These are phyloP conservation scores for Psidium friedrichsthalianum DNA, from an alignment of 345 rosid species.

Conservation along the genomic window DNA sequence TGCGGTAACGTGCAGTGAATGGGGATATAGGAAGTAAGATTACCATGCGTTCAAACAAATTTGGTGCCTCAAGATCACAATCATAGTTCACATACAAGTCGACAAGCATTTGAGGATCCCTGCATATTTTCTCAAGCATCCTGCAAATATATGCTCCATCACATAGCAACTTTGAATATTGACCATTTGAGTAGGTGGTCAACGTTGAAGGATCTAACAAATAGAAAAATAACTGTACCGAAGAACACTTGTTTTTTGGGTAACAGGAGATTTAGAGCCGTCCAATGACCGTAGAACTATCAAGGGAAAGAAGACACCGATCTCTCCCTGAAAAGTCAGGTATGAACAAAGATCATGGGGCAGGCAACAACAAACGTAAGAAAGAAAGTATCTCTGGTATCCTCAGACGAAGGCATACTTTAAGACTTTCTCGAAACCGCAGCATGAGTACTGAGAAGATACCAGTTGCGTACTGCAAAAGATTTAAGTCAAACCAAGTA, in stretches of 20 bases:
- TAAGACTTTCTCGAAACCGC: slow-evolving; percentile 92
- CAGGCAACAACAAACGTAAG: background rate
- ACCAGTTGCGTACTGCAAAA: slow-evolving; percentile 92
- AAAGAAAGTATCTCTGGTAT: slow-evolving; percentile 6
- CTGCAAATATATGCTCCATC: slow-evolving; percentile 27
- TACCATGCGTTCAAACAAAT: slow-evolving; percentile 98
- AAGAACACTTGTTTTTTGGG: slow-evolving; percentile 83
- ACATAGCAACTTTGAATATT: background rate
- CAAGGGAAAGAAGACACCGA: slow-evolving; percentile 92
- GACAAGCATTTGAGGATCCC: slow-evolving; percentile 95
- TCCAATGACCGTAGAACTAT: slow-evolving; percentile 83
- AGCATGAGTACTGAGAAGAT: slow-evolving; percentile 83
- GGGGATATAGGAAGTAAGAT: background rate
- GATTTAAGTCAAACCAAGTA: slow-evolving; percentile 3
- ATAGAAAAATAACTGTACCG: slow-evolving; percentile 40
- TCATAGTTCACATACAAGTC: slow-evolving; percentile 96
- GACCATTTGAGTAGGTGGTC: background rate
- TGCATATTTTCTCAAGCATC: slow-evolving; percentile 91
- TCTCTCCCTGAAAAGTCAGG: slow-evolving; percentile 65
- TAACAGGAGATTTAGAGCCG: slow-evolving; percentile 56
- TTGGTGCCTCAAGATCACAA: slow-evolving; percentile 97
- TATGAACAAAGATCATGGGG: background rate
- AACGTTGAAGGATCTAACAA: background rate
- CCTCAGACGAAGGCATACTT: slow-evolving; percentile 38
- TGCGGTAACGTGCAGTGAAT: background rate